Base-by-base conservation (phyloP, 2,329 filamentous ascomycete genomes). In the Arthrobotrys megalospora region DNA sequence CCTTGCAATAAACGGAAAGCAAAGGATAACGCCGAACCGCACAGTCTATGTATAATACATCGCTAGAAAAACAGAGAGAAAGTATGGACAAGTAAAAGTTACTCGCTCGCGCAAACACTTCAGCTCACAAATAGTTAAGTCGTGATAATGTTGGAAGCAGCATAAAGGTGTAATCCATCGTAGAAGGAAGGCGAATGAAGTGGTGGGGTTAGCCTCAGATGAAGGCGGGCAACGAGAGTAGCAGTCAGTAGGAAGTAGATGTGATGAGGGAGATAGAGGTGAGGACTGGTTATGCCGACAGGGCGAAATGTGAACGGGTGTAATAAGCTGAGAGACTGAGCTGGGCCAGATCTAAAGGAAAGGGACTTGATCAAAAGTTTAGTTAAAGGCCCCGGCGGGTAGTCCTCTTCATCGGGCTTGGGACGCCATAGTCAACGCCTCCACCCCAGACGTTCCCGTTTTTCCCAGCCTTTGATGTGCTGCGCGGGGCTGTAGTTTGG, bases 391-490 rank as follows among this genome's bases (percentile, higher is more conserved):
- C 73, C 14, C 73, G 52, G 67, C 73, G 63, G 12, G 50, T 71
- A 6, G 50, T 53, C 21, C 73, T 64, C 45, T 63, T 77, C 73
- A 77, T 71, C 6, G 73, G 73, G 16, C 73, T 77, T 16, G 58
- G 19, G 48, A 77, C 34, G 14, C 73, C 73, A 52, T 77, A 77
- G 36, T 77, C 73, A 19, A 77, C 73, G 1, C 67, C 62, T 5
- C 73, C 73, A 41, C 73, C 73, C 73, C 73, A 77, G 6, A 77
- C 66, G 21, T 77, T 77, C 12, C 73, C 73, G 32, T 77, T 77
- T 60, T 66, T 71, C 7, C 73, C 73, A 10, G 66, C 58, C 7
- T 58, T 50, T 19, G 65, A 66, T 10, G 43, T 8, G 6, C 36
- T 67, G n/a, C 48, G 47, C 16, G 55, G 41, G 6, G 60, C 48